Base-by-base conservation (phyloP, 768 basidiomycete species). In the Leccinum imitatum region DNA sequence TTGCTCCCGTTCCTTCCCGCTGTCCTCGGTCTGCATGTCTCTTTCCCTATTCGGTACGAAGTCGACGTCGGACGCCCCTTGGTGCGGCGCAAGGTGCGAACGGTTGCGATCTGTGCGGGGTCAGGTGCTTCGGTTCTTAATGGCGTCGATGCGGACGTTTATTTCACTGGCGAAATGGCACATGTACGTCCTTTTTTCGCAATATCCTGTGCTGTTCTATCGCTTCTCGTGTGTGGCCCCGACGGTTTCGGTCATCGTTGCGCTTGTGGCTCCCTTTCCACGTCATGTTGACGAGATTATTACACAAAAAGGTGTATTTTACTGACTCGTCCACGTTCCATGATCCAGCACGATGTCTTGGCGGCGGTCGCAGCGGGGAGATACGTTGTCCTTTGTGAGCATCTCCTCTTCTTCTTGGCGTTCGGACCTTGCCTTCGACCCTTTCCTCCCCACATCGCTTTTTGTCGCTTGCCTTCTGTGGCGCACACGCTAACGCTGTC, bases 111-210 rank as follows among this genome's bases (percentile, higher is more conserved):
- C 60, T 97, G 95, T 73, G 95, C 95, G 37, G 96, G 96, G 37
- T 88, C 89, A 30, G 95, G 94, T 53, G 90, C 84, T 2, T 88
- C 87, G 48, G 79, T 95, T 72, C 82, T 98, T 52, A 73, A 79
- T 19, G 87, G 84, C 53, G 79, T 84, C 41, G 75, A 83, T 50
- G 95, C 94, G 41, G 95, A 97, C 73, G 83, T 95, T 25, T 93
- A 91, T 73, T 80, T 95, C 67, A 98, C 96, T 3, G 96, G 96
- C 9, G 94, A 98, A 77, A 91, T 95, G 90, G 73, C 82, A 19
- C 95, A 96, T 75, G 95, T 93, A 73, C 54, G 85, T 73, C 63
- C 53, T 63, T 60, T 9, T 60, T n/a, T 44, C 3, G 41, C 37
- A 10, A 30, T 58, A 63, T 62, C 61, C 57, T 63, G 68, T 63